phyloP scores from a whole-genome alignment of 2,329 filamentous ascomycete species.

The Akanthomyces uredinophilus region DNA sequence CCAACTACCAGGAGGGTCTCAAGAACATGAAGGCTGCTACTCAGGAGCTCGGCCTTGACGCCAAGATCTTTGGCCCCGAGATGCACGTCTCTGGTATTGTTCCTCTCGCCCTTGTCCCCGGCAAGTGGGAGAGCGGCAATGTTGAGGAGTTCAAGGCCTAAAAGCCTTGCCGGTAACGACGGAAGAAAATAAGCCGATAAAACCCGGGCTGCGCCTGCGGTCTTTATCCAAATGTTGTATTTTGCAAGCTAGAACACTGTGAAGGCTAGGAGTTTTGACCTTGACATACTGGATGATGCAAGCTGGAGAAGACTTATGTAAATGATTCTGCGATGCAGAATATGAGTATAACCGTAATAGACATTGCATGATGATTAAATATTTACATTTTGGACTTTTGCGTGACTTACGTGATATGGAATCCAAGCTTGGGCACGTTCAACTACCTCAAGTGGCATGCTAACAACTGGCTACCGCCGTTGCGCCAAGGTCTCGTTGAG shows the following conservation, averaged over 20 bases:
- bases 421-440: no score
- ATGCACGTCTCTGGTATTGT: constrained; percentile 99
- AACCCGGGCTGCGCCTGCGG: constrained; percentile 8
- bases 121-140: constrained; percentile 57
- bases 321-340: constrained; percentile 13
- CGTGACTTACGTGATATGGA: neutral
- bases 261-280: constrained; percentile 21
- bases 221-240: constrained; percentile 26
- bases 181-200: constrained; percentile 4
- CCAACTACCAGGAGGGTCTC: constrained; percentile 99
- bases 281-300: constrained; percentile 13
- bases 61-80: constrained; percentile 63
- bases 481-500: neutral
- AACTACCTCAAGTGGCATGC: neutral
- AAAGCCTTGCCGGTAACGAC: constrained; percentile 16
- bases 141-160: constrained; percentile 57
- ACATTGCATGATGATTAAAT: constrained; percentile 12
- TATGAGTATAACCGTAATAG: constrained; percentile 14
- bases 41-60: constrained; percentile 78
- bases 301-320: constrained; percentile 7
- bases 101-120: constrained; percentile 73
- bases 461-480: neutral
- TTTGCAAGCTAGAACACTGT: constrained; percentile 30
- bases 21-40: constrained; percentile 99
- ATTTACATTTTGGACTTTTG: neutral